Conservation (phyloP, 2,329 filamentous ascomycete genomes). For the Penicillium olsonii region DNA sequence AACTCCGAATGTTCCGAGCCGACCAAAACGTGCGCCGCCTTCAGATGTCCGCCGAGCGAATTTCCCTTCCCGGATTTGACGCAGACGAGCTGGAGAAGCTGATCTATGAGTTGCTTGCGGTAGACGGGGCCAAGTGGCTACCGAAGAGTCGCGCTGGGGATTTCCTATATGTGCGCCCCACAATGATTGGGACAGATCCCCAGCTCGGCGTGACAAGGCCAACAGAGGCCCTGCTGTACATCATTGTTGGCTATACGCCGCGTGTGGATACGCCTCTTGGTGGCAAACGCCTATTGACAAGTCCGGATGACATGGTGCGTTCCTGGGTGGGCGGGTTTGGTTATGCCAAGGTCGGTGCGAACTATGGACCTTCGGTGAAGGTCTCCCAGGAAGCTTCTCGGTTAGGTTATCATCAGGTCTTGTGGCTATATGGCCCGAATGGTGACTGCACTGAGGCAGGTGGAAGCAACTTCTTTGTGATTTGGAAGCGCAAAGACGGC, state of each 20-base stretch:
- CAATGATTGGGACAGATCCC: slow-evolving; percentile 76
- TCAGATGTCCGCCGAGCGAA: slow-evolving; percentile 55
- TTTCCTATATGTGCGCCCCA: slow-evolving; percentile 80
- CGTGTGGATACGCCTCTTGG: too few relatives aligned
- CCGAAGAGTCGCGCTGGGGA: neutral
- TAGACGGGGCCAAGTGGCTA: slow-evolving; percentile 6
- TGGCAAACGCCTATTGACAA: too few relatives aligned
- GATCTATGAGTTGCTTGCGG: slow-evolving; percentile 58
- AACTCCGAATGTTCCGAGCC: slow-evolving; percentile 71
- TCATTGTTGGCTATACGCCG: slow-evolving; percentile 50
- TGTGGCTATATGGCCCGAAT: slow-evolving; percentile 80
- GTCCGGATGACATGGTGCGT: slow-evolving; percentile 54
- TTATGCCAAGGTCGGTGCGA: slow-evolving; percentile 84
- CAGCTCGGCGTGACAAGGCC: slow-evolving; percentile 76
- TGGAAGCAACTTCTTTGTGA: slow-evolving; percentile 82
- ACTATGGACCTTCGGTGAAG: slow-evolving; percentile 79
- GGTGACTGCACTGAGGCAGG: slow-evolving; percentile 82
- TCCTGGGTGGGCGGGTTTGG: slow-evolving; percentile 90
- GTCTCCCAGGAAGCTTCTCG: slow-evolving; percentile 71
- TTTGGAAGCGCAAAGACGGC: slow-evolving; percentile 59
- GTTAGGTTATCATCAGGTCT: slow-evolving; percentile 78
- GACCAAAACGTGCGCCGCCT: slow-evolving; percentile 66
- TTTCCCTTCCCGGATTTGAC: slow-evolving; percentile 71
- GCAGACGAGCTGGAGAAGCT: slow-evolving; percentile 70
- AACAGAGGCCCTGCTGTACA: slow-evolving; percentile 63